Conservation (phyloP, 2,329 filamentous ascomycete genomes). For the Purpureocillium takamizusanense region DNA sequence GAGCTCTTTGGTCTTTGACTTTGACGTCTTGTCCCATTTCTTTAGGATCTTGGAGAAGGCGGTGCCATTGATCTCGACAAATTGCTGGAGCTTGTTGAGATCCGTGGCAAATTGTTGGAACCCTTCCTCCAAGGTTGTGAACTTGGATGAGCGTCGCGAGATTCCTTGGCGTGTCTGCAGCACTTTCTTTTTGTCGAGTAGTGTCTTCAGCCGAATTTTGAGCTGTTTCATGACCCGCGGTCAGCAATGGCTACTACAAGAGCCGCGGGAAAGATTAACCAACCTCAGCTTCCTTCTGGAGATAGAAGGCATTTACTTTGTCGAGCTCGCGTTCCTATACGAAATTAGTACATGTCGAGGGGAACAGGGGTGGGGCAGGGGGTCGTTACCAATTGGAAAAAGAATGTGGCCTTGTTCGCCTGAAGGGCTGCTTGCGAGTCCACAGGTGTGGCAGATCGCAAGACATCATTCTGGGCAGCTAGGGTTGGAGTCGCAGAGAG, state of each 20-base stretch:
- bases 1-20: conserved; percentile 95
- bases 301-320: conserved; percentile 95
- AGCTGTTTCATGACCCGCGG: conserved; percentile 45
- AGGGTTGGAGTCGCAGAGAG: conserved; percentile 86
- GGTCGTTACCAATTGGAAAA: conserved; percentile 78
- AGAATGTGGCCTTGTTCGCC: conserved; percentile 97
- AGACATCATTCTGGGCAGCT: conserved; percentile 60
- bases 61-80: conserved; percentile 95
- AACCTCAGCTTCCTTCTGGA: conserved; percentile 97
- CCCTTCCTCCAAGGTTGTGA: conserved; percentile 89
- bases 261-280: conserved; percentile 15
- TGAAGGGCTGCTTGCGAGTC: conserved; percentile 87
- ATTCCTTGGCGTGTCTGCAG: conserved; percentile 73
- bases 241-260: background rate
- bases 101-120: conserved; percentile 97
- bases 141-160: conserved; percentile 84
- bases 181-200: conserved; percentile 91
- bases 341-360: background rate
- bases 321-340: conserved; percentile 87
- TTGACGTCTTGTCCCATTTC: conserved; percentile 99
- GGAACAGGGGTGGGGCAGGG: background rate
- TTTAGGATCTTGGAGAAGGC: conserved; percentile 98
- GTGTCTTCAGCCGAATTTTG: conserved; percentile 82
- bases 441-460: conserved; percentile 34
- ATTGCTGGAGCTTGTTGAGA: conserved; percentile 95